Conservation (phyloP, 345 rosid species). For the Rhodomyrtus tomentosa region DNA sequence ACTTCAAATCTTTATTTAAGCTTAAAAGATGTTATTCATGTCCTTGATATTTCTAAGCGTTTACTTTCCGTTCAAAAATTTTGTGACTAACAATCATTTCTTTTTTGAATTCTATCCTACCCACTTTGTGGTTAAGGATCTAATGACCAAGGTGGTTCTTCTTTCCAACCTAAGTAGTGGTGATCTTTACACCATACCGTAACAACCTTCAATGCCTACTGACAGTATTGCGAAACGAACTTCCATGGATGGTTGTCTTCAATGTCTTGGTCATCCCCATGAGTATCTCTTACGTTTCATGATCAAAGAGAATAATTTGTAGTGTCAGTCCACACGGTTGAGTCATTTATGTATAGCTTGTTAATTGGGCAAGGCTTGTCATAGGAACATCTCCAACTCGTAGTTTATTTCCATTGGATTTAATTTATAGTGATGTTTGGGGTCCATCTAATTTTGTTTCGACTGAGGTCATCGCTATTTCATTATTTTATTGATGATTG, state of each 20-base stretch:
- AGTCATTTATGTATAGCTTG: no score
- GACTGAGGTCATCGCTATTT: no score
- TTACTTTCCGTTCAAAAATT: no score
- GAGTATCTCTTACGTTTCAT: not conserved
- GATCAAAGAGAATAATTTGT: not conserved
- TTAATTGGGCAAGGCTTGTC: not conserved
- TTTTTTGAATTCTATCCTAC: no score
- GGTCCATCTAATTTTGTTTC: no score
- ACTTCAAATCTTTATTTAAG: not conserved
- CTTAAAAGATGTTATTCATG: not conserved
- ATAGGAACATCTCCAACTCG: not conserved
- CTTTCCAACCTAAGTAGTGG: not conserved
- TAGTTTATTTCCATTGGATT: no score
- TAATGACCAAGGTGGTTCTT: no score
- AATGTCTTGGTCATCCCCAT: not conserved
- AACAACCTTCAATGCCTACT: not conserved
- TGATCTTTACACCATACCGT: not conserved
- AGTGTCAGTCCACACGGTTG: accelerated
- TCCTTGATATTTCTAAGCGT: not conserved
- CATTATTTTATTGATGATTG: no score
- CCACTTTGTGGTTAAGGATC: no score
- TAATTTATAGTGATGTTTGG: no score
- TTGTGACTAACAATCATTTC: no score
- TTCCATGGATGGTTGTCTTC: not conserved
- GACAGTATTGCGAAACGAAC: no score